Evolutionary conservation across 2,329 filamentous ascomycete genomes (phyloP).

Genomic region (Colletotrichum sp.): DNA sequence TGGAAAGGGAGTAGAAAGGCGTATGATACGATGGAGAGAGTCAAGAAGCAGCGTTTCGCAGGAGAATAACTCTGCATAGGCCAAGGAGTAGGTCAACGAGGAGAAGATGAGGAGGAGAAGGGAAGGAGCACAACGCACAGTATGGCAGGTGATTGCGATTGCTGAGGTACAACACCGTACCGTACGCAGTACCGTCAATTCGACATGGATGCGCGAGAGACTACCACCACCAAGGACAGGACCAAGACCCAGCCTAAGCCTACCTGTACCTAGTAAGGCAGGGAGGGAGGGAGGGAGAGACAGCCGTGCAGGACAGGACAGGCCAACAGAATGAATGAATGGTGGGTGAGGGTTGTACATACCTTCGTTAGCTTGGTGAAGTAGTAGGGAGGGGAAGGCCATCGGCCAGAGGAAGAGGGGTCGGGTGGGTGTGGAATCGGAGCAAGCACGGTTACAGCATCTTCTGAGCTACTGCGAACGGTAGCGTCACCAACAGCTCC

Average conservation of each 20-base stretch:
- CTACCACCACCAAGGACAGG: neutral
- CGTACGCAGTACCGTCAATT: neutral
- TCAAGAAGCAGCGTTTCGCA: neutral
- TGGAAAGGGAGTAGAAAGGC: neutral
- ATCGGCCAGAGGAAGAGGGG: neutral
- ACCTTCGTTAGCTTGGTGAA: neutral
- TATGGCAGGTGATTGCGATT: neutral
- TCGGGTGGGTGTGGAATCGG: neutral
- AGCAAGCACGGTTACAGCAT: neutral
- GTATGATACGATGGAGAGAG: neutral
- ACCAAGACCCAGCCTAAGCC: neutral
- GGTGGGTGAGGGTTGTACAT: neutral
- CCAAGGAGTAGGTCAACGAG: neutral
- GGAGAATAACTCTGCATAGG: neutral
- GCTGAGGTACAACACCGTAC: neutral
- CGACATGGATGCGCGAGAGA: neutral
- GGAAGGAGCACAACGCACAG: neutral
- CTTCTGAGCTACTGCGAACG: neutral
- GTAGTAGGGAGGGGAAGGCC: neutral
- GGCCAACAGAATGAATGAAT: neutral
- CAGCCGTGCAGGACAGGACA: neutral
- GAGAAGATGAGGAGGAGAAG: neutral
- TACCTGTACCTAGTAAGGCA: neutral
- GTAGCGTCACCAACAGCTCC: neutral
- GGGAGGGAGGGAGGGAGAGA: neutral